These are phyloP conservation scores for Colletotrichum sojae DNA, from an alignment of 2,329 filamentous ascomycete species.

Conservation along the genomic window DNA sequence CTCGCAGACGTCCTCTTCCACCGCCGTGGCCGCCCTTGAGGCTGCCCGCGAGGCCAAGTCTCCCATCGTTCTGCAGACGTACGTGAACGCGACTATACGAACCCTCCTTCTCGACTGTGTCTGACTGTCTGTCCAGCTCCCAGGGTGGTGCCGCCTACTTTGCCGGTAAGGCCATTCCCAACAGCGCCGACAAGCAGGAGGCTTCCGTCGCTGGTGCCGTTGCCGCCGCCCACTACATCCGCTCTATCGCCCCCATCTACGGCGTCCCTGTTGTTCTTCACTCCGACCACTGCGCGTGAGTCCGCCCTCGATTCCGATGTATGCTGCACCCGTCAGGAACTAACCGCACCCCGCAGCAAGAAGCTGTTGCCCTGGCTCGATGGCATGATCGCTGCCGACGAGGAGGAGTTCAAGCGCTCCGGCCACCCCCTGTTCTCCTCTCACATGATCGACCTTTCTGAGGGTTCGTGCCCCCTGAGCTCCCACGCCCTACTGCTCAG, in stretches of 20 bases:
- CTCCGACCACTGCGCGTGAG: constrained; percentile 91
- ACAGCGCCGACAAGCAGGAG: constrained; percentile 79
- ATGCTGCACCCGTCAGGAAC: not conserved
- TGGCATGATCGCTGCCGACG: constrained; percentile 94
- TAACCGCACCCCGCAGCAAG: constrained; percentile 66
- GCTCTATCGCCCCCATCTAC: constrained; percentile 87
- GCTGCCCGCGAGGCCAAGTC: constrained; percentile 93
- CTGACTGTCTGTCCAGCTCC: constrained; percentile 58
- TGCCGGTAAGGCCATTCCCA: constrained; percentile 89
- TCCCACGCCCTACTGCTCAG: not conserved
- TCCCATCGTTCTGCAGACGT: constrained; percentile 90
- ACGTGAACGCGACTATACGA: constrained; percentile 1
- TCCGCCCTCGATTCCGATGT: not conserved
- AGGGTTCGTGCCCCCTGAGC: constrained; percentile 61
- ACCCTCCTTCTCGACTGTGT: not conserved
- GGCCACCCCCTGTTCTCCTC: constrained; percentile 94
- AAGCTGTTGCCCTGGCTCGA: constrained; percentile 99
- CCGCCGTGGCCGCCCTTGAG: constrained; percentile 89
- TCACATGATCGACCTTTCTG: constrained; percentile 99
- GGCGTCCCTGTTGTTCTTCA: constrained; percentile 93
- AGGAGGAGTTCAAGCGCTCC: constrained; percentile 93
- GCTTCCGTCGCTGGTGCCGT: constrained; percentile 91
- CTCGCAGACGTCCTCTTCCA: constrained; percentile 79
- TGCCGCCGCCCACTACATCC: constrained; percentile 94
- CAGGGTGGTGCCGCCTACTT: constrained; percentile 96